Evolutionary conservation across 805 yeast species (phyloP).

Genomic region (Lipomyces chichibuensis): DNA sequence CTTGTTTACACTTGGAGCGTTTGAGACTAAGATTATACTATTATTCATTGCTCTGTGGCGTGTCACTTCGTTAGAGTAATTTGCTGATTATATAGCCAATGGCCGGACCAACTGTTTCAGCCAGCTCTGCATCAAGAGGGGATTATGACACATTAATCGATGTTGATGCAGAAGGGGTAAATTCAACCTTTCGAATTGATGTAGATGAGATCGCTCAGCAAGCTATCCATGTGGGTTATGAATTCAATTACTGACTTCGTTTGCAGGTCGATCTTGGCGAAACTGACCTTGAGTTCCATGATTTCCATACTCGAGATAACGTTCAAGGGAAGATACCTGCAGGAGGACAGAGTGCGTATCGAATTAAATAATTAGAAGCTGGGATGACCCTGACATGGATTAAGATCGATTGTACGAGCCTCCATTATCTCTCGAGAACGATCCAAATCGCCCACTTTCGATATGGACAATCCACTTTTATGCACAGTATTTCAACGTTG

Average conservation of each 20-base stretch:
- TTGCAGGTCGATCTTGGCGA: slow-evolving; percentile 33
- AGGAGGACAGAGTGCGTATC: slow-evolving; percentile 23
- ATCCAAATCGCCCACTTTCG: slow-evolving; percentile 25
- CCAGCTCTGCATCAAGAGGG: slow-evolving; percentile 7
- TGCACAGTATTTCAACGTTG: slow-evolving; percentile 64
- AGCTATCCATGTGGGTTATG: background rate
- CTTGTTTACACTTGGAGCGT: background rate
- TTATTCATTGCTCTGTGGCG: background rate
- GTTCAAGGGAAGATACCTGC: slow-evolving; percentile 33
- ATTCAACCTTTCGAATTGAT: background rate
- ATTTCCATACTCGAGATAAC: slow-evolving; percentile 35
- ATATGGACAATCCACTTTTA: slow-evolving; percentile 32
- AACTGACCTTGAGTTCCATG: slow-evolving; percentile 37
- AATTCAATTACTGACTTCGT: background rate
- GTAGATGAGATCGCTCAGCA: background rate
- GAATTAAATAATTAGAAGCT: background rate
- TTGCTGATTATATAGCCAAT: background rate
- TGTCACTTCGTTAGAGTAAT: background rate
- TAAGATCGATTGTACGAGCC: slow-evolving; percentile 19
- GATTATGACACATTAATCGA: slow-evolving; percentile 33
- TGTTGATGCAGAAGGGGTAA: slow-evolving; percentile 33
- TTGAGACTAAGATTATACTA: background rate
- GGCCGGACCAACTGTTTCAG: slow-evolving; percentile 11
- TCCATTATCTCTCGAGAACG: slow-evolving; percentile 21
- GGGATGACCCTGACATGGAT: background rate